These are phyloP conservation scores for Xerophyta viscosa DNA, from an alignment of 106 monocot species.

Conservation along the genomic window DNA sequence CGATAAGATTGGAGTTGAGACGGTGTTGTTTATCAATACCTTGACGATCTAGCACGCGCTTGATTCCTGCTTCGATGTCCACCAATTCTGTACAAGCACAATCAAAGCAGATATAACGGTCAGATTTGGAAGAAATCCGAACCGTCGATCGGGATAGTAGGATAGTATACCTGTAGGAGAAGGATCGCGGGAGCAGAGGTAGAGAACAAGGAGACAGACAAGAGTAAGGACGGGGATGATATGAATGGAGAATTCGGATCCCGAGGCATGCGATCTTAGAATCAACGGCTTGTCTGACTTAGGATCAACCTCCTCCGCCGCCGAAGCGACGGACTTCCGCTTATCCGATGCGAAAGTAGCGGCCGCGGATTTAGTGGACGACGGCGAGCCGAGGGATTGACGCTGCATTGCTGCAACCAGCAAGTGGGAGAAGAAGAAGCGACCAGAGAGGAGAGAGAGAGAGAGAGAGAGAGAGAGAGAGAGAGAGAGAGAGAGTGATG, in stretches of 20 bases:
- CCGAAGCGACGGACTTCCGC: neutral
- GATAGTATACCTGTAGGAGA: conserved; percentile 3
- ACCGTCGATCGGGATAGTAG: too few species aligned
- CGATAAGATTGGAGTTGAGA: too few species aligned
- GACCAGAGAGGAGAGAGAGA: conserved; percentile 1
- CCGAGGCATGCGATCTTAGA: conserved; percentile 2
- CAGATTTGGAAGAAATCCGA: too few species aligned
- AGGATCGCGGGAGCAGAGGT: conserved; percentile 31
- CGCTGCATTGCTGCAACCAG: conserved; percentile 10
- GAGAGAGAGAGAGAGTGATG: neutral
- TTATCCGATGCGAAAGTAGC: neutral
- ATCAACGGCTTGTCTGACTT: conserved; percentile 9
- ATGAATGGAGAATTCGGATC: conserved; percentile 11
- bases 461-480: conserved; percentile 10
- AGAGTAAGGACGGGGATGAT: conserved; percentile 21
- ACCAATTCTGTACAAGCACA: too few species aligned
- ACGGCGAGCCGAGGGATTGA: conserved; percentile 17
- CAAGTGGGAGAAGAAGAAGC: too few species aligned
- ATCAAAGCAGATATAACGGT: too few species aligned
- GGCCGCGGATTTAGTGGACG: neutral
- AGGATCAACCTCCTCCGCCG: conserved; percentile 3
- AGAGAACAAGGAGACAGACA: conserved; percentile 35
- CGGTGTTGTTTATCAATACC: too few species aligned
- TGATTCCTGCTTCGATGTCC: too few species aligned
- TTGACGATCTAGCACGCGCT: too few species aligned